phyloP scores from a whole-genome alignment of 306 rosid genomes.

The Trifolium pratense region DNA sequence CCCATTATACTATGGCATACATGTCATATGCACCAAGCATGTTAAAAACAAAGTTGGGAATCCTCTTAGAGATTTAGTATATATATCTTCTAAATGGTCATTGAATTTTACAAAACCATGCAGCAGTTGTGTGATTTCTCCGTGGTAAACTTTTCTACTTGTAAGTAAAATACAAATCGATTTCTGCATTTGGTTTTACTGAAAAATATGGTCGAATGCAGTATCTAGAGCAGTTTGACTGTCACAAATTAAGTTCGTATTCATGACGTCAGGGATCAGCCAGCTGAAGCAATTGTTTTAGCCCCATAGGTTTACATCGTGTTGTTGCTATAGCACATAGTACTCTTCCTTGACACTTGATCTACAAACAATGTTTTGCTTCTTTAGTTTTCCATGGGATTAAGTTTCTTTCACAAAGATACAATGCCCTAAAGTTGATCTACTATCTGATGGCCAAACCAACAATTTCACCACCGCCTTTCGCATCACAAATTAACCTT shows the following conservation, averaged over 20 bases:
- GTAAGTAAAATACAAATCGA: not conserved
- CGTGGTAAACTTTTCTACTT: not conserved
- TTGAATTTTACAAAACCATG: not conserved
- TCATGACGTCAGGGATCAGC: not conserved
- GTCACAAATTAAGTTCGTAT: constrained; percentile 9
- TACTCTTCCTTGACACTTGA: not conserved
- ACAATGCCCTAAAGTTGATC: not conserved
- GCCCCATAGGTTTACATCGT: not conserved
- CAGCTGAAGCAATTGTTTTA: not conserved
- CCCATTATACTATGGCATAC: not conserved
- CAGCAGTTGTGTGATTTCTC: not conserved
- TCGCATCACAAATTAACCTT: not conserved
- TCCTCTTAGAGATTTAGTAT: not conserved
- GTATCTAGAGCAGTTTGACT: not conserved
- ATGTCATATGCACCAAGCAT: constrained; percentile 7
- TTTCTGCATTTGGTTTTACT: not conserved
- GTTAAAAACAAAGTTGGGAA: not conserved
- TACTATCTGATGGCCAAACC: not conserved
- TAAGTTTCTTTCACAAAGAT: not conserved
- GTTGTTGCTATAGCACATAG: not conserved
- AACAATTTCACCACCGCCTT: constrained; percentile 9
- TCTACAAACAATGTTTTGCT: constrained; percentile 2
- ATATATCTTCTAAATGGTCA: not conserved
- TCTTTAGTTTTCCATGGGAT: not conserved
- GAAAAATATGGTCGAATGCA: not conserved